Conservation (phyloP, 208 protist species). For the Vickermania ingenoplastis region DNA sequence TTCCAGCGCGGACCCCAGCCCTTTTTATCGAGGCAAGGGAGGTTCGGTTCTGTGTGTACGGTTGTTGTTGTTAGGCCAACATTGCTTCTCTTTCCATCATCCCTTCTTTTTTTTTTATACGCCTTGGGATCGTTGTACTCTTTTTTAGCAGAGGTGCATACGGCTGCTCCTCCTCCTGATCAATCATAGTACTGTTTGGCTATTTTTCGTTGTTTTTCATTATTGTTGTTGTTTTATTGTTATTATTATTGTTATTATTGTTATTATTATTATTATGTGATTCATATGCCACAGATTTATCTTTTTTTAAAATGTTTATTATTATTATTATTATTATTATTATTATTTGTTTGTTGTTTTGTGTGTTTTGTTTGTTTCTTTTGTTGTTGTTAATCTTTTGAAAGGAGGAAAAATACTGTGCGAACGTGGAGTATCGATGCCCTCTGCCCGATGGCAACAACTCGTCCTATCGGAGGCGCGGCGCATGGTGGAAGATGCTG, state of each 20-base stretch:
- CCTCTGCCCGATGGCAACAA: background rate
- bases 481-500: no score
- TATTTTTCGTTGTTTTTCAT: no score
- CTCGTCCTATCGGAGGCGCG: no score
- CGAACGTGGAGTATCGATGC: background rate
- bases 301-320: conserved; percentile 2
- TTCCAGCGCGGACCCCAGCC: no score
- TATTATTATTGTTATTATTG: conserved; percentile 1
- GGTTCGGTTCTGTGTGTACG: no score
- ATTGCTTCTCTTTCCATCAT: no score
- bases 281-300: background rate
- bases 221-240: no score
- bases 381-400: conserved; percentile 6
- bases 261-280: background rate
- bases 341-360: conserved; percentile 6
- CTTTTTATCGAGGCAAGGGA: no score
- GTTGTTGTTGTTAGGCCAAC: no score
- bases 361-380: conserved; percentile 9
- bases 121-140: background rate
- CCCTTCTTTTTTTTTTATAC: background rate
- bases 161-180: no score
- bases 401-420: background rate
- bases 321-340: background rate
- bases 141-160: background rate
- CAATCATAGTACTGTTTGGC: no score